Conservation (phyloP, 306 rosid species). For the Fragaria vesca region DNA sequence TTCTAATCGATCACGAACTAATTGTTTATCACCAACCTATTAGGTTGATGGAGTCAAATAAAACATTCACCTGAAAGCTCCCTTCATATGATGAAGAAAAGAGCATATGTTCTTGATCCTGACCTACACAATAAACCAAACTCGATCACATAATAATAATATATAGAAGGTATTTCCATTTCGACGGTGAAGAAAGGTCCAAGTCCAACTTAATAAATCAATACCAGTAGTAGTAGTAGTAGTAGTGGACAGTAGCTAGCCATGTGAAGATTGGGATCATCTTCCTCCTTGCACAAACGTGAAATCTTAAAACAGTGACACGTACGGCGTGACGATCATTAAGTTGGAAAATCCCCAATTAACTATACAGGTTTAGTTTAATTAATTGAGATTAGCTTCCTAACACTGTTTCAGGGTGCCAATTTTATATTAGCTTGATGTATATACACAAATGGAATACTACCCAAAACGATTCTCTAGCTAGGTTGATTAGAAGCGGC, state of each 20-base stretch:
- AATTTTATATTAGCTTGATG: background rate
- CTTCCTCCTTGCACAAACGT: background rate
- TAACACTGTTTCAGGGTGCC: background rate
- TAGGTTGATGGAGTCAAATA: background rate
- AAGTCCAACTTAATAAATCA: background rate
- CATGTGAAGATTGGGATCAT: background rate
- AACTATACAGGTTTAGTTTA: no score
- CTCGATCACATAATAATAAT: background rate
- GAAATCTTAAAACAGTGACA: conserved; percentile 1
- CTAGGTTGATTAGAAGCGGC: background rate
- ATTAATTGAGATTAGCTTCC: background rate
- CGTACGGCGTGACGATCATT: conserved; percentile 3
- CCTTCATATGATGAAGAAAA: background rate
- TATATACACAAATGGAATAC: background rate
- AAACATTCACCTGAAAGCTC: conserved; percentile 7
- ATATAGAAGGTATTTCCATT: background rate
- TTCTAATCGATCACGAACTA: background rate
- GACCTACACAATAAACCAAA: background rate
- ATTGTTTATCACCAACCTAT: background rate
- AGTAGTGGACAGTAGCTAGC: background rate
- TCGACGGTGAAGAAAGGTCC: conserved; percentile 4
- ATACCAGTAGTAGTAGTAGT: no score
- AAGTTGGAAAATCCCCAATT: background rate
- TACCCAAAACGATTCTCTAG: background rate
- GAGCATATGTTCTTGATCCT: background rate